Evolutionary conservation across 2,329 filamentous ascomycete genomes (phyloP).

Genomic region (Colletotrichum tropicicola): DNA sequence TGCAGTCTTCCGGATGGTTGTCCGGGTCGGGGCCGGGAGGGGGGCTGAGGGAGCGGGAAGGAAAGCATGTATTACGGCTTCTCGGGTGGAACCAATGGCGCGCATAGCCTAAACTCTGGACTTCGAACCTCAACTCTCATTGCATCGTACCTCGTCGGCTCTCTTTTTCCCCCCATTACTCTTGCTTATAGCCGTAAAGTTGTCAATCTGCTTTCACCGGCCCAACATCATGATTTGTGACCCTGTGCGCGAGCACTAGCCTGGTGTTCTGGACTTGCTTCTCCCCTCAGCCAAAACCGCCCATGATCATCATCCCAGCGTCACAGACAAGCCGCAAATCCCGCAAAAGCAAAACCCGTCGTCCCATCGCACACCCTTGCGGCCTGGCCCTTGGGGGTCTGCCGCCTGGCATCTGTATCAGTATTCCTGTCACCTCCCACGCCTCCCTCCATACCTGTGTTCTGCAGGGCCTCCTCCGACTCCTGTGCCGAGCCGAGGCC

Average conservation of each 20-base stretch:
- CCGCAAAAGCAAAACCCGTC: not conserved
- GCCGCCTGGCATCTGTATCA: no score
- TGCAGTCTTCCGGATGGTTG: conserved; percentile 18
- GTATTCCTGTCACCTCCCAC: not conserved
- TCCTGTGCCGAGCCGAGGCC: conserved; percentile 12
- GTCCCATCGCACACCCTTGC: not conserved
- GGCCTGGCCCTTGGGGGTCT: no score
- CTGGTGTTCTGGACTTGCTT: not conserved
- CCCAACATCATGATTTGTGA: not conserved
- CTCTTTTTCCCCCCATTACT: not conserved
- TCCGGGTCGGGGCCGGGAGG: conserved; percentile 16
- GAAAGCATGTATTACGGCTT: no score
- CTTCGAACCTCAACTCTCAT: no score
- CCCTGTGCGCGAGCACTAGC: not conserved
- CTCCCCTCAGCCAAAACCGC: not conserved
- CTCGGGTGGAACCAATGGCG: not conserved
- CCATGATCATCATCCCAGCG: not conserved
- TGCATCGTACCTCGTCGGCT: not conserved
- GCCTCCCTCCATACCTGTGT: no score
- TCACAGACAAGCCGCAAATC: not conserved
- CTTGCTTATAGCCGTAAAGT: no score
- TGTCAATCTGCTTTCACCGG: no score
- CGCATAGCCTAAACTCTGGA: not conserved
- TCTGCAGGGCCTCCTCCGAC: not conserved
- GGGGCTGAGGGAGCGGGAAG: not conserved